Evolutionary conservation across 208 protist genomes (phyloP), one percentile per base, ranked within the genome.

Genomic region (Wallacemonas sp.): DNA sequence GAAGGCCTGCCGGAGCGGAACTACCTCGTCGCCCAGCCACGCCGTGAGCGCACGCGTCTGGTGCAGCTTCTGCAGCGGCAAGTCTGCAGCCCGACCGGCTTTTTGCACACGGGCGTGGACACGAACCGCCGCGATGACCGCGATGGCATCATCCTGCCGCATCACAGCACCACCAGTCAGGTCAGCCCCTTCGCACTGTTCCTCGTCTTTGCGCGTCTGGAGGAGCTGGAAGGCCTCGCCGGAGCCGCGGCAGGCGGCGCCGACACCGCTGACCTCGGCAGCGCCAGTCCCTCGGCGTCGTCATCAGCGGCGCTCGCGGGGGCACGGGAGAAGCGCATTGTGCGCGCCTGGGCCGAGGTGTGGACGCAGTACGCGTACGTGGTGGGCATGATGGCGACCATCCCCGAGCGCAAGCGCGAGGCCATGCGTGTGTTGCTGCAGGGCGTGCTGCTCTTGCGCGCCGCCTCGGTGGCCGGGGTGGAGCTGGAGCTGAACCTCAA

Each of bases 181-280:
- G 89, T 94, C 10, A 86, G 90, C 64, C 89, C 89, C 10, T 92
- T 94, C 67, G 82, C 89, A 1, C 67, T 94, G 26, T 91, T 92
- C 54, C 75, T 77, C 33, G 90, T 94, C 64, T 91, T 94, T 57
- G 80, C 85, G 1, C 71, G 89, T 26, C 83, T 89, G 41, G 84
- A 90, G 45, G 79, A 81, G 41, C 63, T 93, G 3, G 87, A 89
- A 23, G 73, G 22, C 44, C 12, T 14, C 22, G 41, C 22, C 44
- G 64, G 11, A 44, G 20, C 18, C 25, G 64, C 41, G 41, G 33
- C 45, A 46, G 38, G 42, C 48, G 55, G 14, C 28, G 4, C 28
- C 52, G 20, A n/a, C n/a, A n/a, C n/a, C n/a, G n/a, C n/a, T n/a
- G n/a, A n/a, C 18, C 28, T 12, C 18, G 44, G 36, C n/a, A 14